phyloP scores from a whole-genome alignment of 108 stramenopile genomes.

The Cylindrotheca fusiformis region DNA sequence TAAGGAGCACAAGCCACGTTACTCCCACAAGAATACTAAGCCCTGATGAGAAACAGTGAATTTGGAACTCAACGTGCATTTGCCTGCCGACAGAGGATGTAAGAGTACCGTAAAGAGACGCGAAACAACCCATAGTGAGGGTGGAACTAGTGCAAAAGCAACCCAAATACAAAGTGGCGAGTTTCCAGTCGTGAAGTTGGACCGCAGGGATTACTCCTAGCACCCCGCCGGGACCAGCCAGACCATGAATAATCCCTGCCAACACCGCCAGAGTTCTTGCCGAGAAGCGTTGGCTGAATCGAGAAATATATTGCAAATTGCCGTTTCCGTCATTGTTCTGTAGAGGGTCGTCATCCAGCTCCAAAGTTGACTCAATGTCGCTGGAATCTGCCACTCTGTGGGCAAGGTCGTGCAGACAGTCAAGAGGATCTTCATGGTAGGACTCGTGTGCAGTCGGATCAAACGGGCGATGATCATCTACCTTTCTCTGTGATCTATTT shows the following conservation, averaged over 20 bases:
- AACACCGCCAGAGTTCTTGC: constrained; percentile 32
- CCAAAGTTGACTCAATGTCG: no score
- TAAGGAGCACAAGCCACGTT: constrained; percentile 53
- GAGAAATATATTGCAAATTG: background rate
- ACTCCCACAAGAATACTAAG: constrained; percentile 66
- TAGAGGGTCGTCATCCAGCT: background rate
- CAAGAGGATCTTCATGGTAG: constrained; percentile 8
- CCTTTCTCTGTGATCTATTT: background rate
- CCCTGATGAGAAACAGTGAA: constrained; percentile 53
- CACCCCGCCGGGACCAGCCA: constrained; percentile 77
- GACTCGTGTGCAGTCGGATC: background rate
- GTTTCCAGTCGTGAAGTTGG: constrained; percentile 48
- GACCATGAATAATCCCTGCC: constrained; percentile 63
- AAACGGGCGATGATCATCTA: background rate
- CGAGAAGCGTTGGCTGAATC: constrained; percentile 3
- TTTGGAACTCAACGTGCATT: constrained; percentile 39
- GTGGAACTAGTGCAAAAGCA: constrained; percentile 57
- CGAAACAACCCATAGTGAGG: constrained; percentile 70
- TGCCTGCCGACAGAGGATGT: constrained; percentile 24
- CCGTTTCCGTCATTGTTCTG: background rate
- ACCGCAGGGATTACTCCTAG: constrained; percentile 78
- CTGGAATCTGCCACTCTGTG: background rate
- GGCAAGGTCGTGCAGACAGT: background rate
- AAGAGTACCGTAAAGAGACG: constrained; percentile 44
- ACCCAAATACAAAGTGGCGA: constrained; percentile 49